phyloP scores from a whole-genome alignment of 108 stramenopile genomes.

The Heterococcus sp. region DNA sequence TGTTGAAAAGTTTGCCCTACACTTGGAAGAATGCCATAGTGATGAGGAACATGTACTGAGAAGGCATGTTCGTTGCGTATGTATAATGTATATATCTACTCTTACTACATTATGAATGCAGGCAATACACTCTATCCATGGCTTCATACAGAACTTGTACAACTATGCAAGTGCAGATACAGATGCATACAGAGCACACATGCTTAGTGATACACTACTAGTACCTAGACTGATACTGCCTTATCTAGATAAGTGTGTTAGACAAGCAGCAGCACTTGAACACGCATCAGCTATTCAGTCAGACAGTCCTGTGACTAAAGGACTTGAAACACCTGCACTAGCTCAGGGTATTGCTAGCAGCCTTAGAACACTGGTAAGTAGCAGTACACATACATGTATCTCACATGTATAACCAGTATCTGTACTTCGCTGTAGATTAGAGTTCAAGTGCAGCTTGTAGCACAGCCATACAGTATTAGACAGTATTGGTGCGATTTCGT shows the following conservation, averaged over 20 bases:
- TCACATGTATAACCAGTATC: too few relatives aligned
- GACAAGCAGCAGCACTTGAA: slow-evolving; percentile 36
- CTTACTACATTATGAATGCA: not conserved
- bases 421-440: not conserved
- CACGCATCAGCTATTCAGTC: slow-evolving; percentile 15
- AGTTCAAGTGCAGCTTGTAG: too few relatives aligned
- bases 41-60: too few relatives aligned
- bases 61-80: not conserved
- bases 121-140: slow-evolving; percentile 47
- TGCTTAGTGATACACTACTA: slow-evolving; percentile 56
- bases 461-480: too few relatives aligned
- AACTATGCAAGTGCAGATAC: slow-evolving; percentile 43
- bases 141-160: slow-evolving; percentile 63
- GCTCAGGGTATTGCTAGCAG: slow-evolving; percentile 43
- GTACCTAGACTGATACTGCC: slow-evolving; percentile 58
- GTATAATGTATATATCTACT: not conserved
- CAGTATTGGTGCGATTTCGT: too few relatives aligned
- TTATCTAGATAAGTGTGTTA: slow-evolving; percentile 58
- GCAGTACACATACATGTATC: too few relatives aligned
- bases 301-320: not conserved
- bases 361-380: slow-evolving; percentile 24
- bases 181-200: slow-evolving; percentile 52
- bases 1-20: too few relatives aligned
- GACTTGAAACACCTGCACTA: too few relatives aligned
- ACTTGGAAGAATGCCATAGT: too few relatives aligned